Conservation (phyloP, 495 filamentous ascomycete genomes). For the Aspergillus ostianus region DNA sequence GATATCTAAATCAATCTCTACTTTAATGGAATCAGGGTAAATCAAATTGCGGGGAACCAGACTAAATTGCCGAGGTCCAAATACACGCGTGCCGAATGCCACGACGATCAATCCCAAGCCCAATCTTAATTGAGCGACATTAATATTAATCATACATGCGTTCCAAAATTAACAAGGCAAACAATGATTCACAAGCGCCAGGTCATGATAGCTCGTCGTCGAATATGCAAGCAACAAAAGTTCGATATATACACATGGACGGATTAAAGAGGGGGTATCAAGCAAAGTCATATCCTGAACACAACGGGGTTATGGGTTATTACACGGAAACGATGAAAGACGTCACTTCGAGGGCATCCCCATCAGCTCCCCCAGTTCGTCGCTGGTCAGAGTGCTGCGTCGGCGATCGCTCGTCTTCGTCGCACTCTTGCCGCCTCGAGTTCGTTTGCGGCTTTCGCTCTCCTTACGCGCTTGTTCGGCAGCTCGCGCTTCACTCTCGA, state of each 20-base stretch:
- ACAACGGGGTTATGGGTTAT: constrained; percentile 13
- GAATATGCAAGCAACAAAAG: constrained; percentile 3
- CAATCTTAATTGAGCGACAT: constrained; percentile 1
- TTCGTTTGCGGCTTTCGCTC: constrained; percentile 44
- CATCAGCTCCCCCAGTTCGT: constrained; percentile 67
- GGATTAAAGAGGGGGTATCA: constrained; percentile 15
- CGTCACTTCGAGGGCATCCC: constrained; percentile 29
- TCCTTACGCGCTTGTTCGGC: constrained; percentile 41
- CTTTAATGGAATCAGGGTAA: too few species aligned
- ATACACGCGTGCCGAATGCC: not conserved
- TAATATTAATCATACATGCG: constrained; percentile 11
- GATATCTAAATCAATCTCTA: too few species aligned
- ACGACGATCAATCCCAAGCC: not conserved
- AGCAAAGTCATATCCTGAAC: constrained; percentile 11
- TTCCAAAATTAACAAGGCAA: too few species aligned
- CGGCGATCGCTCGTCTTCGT: constrained; percentile 51
- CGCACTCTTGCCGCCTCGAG: constrained; percentile 36
- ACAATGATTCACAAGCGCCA: constrained; percentile 25
- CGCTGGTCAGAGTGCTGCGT: constrained; percentile 69
- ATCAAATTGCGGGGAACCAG: not conserved
- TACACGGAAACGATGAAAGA: constrained; percentile 1
- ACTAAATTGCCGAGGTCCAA: constrained; percentile 17
- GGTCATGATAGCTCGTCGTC: constrained; percentile 12
- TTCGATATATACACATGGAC: constrained; percentile 12
- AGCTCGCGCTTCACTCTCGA: constrained; percentile 45